Evolutionary conservation across 805 yeast species (phyloP), one percentile per base, ranked within the genome.

Genomic region (Pichia nakasei): DNA sequence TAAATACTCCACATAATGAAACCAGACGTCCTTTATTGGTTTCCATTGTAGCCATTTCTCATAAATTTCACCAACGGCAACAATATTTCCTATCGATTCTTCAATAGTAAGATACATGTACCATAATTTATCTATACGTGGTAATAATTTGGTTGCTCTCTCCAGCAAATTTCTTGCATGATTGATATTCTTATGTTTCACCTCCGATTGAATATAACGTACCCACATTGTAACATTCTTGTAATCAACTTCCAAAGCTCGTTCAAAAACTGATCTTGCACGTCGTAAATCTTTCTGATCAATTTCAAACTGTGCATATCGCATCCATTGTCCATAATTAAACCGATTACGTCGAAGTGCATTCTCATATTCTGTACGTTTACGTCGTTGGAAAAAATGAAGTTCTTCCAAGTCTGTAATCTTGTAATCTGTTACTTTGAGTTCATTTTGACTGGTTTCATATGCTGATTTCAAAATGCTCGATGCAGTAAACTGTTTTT

Each of bases 101-200:
- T 88, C 97, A 17, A 89, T 73, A 38, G 82, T 80, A 8, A 85
- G 80, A 55, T 86, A 88, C 47, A 79, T 72, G 57, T 76, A 85
- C 97, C 97, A 91, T 19, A 91, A 64, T 58, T 89, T 89, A 53
- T 83, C 89, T 4, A 82, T 79, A 22, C 85, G 68, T 0, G 97
- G 97, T 22, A 89, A 65, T 0, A 77, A 60, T 2, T 78, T 72
- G 0, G 84, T 79, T 0, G 87, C 94, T 36, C 97, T 66, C 42
- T 87, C 88, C 26, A 91, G 65, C 22, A 93, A 54, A 57, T 91
- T 89, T 52, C 96, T 67, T 0, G 97, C 97, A 64, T 89, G 97
- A 55, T 86, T 87, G 43, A 87, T 71, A 52, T 82, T 86, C 48
- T 78, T 75, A 33, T 73, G 69, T 48, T 80, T 75, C 37, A 89